Evolutionary conservation across 2,329 filamentous ascomycete species (phyloP).

Genomic region (Colletotrichum falcatum): DNA sequence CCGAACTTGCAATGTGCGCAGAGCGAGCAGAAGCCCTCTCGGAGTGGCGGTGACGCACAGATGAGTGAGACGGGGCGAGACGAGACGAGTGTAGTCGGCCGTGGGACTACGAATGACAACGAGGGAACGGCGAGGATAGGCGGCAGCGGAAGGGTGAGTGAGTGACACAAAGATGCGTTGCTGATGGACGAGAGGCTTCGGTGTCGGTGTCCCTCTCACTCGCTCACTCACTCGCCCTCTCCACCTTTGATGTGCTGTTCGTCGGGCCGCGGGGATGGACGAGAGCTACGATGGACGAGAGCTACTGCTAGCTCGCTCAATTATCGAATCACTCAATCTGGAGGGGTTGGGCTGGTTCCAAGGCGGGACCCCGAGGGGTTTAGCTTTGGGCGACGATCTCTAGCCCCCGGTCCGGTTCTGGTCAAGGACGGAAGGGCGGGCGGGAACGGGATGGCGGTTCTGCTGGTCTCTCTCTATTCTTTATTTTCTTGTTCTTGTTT

Average conservation of each 20-base stretch:
- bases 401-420: not conserved
- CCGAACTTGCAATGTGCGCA: no score
- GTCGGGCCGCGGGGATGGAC: not conserved
- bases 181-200: no score
- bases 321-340: constrained; percentile 8
- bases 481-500: not conserved
- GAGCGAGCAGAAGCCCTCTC: not conserved
- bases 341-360: not conserved
- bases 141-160: not conserved
- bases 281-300: not conserved
- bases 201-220: no score
- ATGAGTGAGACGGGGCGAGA: constrained; percentile 14
- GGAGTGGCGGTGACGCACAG: constrained; percentile 35
- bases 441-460: constrained; percentile 19
- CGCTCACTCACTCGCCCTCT: no score
- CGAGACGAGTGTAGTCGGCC: constrained; percentile 5
- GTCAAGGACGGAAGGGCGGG: constrained; percentile 2
- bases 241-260: constrained; percentile 33
- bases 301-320: not conserved
- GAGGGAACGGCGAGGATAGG: not conserved
- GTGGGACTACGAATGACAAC: constrained; percentile 3
- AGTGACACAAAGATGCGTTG: constrained; percentile 11
- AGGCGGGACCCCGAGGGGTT: not conserved
- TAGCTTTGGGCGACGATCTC: not conserved
- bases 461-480: no score